These are phyloP conservation scores for Clausena lansium DNA, from an alignment of 345 rosid species.

Conservation along the genomic window DNA sequence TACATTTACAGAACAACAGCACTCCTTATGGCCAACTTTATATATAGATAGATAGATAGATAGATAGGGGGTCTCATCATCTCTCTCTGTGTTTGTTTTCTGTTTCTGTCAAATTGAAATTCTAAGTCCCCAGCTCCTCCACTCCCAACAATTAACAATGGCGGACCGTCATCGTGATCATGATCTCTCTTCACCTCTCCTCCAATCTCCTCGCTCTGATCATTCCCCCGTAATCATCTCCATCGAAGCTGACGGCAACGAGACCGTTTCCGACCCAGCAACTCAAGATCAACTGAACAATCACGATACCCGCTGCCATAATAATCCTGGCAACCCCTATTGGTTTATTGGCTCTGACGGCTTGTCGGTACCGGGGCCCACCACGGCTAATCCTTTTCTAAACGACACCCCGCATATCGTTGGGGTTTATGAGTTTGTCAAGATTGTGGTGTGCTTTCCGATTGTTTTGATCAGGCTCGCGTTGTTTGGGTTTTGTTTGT, in stretches of 20 bases:
- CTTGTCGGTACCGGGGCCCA: conserved; percentile 44
- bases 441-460: conserved; percentile 70
- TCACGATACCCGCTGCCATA: conserved; percentile 9
- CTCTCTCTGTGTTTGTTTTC: not conserved
- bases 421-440: conserved; percentile 71
- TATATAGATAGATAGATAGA: too few species aligned
- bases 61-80: not conserved
- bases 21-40: too few species aligned
- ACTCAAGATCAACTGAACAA: conserved; percentile 1
- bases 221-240: conserved; percentile 45
- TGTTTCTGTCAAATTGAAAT: too few species aligned
- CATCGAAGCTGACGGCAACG: conserved; percentile 31
- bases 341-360: conserved; percentile 52
- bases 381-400: conserved; percentile 71
- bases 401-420: conserved; percentile 53
- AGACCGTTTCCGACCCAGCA: conserved; percentile 17
- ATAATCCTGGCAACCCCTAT: conserved; percentile 43
- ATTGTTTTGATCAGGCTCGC: conserved; percentile 59
- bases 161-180: conserved; percentile 26
- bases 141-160: conserved; percentile 30
- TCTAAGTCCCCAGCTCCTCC: too few species aligned
- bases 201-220: conserved; percentile 43
- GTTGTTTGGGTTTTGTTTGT: conserved; percentile 61
- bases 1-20: too few species aligned
- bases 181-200: conserved; percentile 57